Base-by-base conservation (phyloP, 768 basidiomycete genomes). In the Mycena vitilis region DNA sequence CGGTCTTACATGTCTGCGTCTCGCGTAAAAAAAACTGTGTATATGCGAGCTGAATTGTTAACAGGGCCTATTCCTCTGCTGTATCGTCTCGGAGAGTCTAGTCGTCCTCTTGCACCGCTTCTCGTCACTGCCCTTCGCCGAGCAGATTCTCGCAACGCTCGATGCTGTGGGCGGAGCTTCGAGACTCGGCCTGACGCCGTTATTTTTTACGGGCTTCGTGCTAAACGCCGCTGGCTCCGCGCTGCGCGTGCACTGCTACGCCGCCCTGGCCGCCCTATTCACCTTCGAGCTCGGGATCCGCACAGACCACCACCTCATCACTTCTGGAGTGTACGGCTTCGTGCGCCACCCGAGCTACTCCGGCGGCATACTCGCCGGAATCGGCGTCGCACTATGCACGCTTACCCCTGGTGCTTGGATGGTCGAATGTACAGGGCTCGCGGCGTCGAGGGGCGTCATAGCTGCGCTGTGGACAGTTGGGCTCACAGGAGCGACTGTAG, bases 201-300 rank as follows among this genome's bases (percentile, higher is more conserved):
- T n/a, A 2, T 59, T 59, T n/a, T 30, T 59, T 2, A 13, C 20
- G 4, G 30, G 30, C 5, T 2, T 30, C 30, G 3, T 30, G 30
- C 58, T 62, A 12, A 60, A 30, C n/a, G 18, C 65, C 5, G 7
- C 25, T 7, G 68, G 63, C 25, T 20, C 58, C 34, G 52, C 59
- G 1, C 18, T 64, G 4, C 57, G 68, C 30, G 30, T 30, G 30
- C 5, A 54, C 66, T 82, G 77, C 62, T 81, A 78, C 72, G 73
- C 65, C 18, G 65, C 71, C 25, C 74, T 82, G 13, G 80, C 79
- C 30, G 37, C 51, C 8, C 66, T 79, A 18, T 81, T 80, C 73
- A 82, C 79, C 25, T 59, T 59, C 65, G 76, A 83, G 64, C 73
- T 83, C 42, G 77, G 76, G n/a, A 76, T 84, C 58, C 77, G 73